Conservation (phyloP, 345 rosid species). For the Bruguiera parviflora region DNA sequence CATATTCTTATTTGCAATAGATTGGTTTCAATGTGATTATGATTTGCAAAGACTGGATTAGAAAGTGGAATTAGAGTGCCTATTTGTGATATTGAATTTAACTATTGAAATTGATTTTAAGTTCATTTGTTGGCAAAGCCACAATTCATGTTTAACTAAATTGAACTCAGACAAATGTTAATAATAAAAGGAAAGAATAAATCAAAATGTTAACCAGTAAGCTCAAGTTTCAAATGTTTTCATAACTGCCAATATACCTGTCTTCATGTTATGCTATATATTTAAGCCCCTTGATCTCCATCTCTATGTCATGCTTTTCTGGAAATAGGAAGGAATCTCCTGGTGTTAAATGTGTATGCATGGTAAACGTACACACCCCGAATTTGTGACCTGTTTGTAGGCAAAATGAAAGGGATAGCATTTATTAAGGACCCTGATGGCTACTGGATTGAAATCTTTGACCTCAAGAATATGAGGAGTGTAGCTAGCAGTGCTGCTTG, state of each 20-base stretch:
- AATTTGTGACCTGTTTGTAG: conserved; percentile 33
- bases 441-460: conserved; percentile 94
- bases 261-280: too few species aligned
- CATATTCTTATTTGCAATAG: too few species aligned
- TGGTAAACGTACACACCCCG: background rate
- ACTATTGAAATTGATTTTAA: background rate
- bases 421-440: conserved; percentile 99
- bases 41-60: too few species aligned
- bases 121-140: background rate
- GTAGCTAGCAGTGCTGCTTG: conserved; percentile 37
- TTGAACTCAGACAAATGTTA: background rate
- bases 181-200: background rate
- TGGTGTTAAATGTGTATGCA: background rate
- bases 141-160: background rate
- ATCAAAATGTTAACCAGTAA: too few species aligned
- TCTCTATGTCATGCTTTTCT: too few species aligned
- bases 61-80: too few species aligned
- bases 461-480: conserved; percentile 55
- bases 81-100: background rate
- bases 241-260: too few species aligned
- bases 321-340: background rate
- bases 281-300: too few species aligned
- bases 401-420: conserved; percentile 87
- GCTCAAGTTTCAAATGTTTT: too few species aligned
- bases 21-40: too few species aligned